These are phyloP conservation scores for Malassezia sympodialis DNA, from an alignment of 1,284 basidiomycete species.

Conservation along the genomic window DNA sequence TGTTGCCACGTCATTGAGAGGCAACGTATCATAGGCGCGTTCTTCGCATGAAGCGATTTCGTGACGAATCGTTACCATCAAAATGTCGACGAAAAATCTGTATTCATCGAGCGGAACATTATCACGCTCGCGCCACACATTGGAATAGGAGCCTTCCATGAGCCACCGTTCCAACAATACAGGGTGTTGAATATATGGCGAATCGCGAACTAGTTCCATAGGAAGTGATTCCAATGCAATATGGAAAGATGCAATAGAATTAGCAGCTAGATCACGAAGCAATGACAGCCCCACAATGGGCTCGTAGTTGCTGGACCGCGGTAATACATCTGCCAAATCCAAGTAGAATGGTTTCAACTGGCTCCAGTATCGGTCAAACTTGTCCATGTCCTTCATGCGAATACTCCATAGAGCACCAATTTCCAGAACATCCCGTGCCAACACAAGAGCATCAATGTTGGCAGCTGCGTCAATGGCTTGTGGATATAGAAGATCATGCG, in stretches of 20 bases:
- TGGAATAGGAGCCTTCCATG: conserved; percentile 97
- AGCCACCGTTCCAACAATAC: conserved; percentile 70
- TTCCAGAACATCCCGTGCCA: conserved; percentile 79
- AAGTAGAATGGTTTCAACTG: conserved; percentile 80
- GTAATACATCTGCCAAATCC: conserved; percentile 66
- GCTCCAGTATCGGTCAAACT: conserved; percentile 89
- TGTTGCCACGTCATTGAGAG: conserved; percentile 74
- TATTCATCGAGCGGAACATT: conserved; percentile 66
- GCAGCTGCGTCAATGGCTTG: conserved; percentile 36
- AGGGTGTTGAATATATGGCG: conserved; percentile 40
- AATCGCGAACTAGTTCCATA: conserved; percentile 24
- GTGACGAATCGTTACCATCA: conserved; percentile 89
- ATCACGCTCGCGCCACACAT: conserved; percentile 88
- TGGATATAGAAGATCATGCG: conserved; percentile 65
- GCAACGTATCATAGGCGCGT: conserved; percentile 73
- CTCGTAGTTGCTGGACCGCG: conserved; percentile 72
- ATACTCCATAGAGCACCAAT: conserved; percentile 90
- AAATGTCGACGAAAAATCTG: conserved; percentile 75
- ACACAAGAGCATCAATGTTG: conserved; percentile 18
- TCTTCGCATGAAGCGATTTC: conserved; percentile 91
- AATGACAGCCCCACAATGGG: conserved; percentile 85
- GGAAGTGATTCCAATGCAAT: conserved; percentile 89
- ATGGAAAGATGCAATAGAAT: conserved; percentile 94
- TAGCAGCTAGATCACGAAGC: conserved; percentile 85
- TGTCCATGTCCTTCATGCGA: conserved; percentile 71